Evolutionary conservation across 495 filamentous ascomycete genomes (phyloP), one percentile per base, ranked within the genome.

Genomic region (Cladorrhinum samala): DNA sequence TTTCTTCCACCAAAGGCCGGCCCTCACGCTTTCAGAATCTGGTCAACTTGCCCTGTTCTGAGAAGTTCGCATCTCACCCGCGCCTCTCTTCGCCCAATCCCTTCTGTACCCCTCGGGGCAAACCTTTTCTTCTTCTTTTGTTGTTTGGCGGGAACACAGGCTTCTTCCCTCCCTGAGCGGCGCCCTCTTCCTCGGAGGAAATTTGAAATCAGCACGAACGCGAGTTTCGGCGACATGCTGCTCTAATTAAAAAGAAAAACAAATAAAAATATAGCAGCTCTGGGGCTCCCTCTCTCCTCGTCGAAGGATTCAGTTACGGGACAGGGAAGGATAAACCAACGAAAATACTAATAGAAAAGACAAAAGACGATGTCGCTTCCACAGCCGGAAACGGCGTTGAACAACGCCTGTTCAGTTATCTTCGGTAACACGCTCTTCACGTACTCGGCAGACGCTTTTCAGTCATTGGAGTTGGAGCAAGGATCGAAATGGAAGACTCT

Each of bases 401-500:
- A 79, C 59, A 83, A 85, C 70, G 81, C 85, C 60, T 98, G 93
- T 70, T 93, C 90, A 14, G 81, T 85, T 52, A 78, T 98, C 49
- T 74, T 87, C 69, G 76, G 91, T 65, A 83, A 87, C 68, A 93
- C 85, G 16, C 81, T 98, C 14, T 98, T 95, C 71, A 83, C 83
- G 9, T 96, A 89, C 62, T 87, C 89, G 36, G 64, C 81, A 17
- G 69, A 77, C 46, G 88, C 84, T 19, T 90, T 98, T 52, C 83
- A 88, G 62, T 85, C 86, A 3, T 71, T 97, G 36, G 69, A 73
- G 17, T 72, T 98, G 55, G 61, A 76, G 55, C 59, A 82, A 50
- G 87, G 89, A 49, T 86, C 77, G 20, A 67, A 75, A 65, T 98
- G 93, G 93, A 70, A 75, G 47, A 56, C 72, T 51, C 61, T 95